Base-by-base conservation (phyloP, 192 early-diverging fungal genomes). In the Funneliformis geosporum region DNA sequence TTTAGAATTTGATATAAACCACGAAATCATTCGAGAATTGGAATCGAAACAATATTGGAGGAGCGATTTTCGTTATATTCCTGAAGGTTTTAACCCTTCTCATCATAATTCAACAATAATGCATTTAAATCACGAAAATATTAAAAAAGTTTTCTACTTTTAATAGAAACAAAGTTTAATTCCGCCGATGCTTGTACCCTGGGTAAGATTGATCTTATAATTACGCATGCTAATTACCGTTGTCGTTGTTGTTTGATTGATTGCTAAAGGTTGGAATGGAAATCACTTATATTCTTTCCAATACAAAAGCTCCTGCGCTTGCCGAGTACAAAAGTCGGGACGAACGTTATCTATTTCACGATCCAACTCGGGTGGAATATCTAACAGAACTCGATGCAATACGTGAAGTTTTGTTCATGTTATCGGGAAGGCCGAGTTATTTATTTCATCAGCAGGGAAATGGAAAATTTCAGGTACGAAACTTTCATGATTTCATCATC, bases 401-500 rank as follows among this genome's bases (percentile, higher is more conserved):
- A 28, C 78, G 82, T 28, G 86, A 87, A 59, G 73, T 87, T 5
- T 40, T 83, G 10, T 85, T 82, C 27, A 60, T 87, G 65, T 59
- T 87, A 40, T 79, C 77, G 65, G 84, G 84, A 0, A 71, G 75
- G 8, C 59, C 78, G 25, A 75, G 77, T 2, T 66, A 82, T 25
- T 64, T 86, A 14, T 84, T 86, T 76, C 60, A 68, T 40, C n/a
- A 60, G 18, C 21, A 5, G 2, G 40, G 79, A 23, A 50, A 82
- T 60, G n/a, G 61, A 69, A 69, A 69, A 43, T 82, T 64, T 25
- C 25, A 60, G 55, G 78, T 77, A 76, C 43, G 4, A 61, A 23
- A 4, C 5, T 11, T 46, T 59, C 12, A 38, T 60, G 23, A 4
- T 25, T 44, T 55, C 23, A 80, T 43, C 23, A 78, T 46, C 47